phyloP scores from a whole-genome alignment of 2,329 filamentous ascomycete species.

The Parafenestella ontariensis region DNA sequence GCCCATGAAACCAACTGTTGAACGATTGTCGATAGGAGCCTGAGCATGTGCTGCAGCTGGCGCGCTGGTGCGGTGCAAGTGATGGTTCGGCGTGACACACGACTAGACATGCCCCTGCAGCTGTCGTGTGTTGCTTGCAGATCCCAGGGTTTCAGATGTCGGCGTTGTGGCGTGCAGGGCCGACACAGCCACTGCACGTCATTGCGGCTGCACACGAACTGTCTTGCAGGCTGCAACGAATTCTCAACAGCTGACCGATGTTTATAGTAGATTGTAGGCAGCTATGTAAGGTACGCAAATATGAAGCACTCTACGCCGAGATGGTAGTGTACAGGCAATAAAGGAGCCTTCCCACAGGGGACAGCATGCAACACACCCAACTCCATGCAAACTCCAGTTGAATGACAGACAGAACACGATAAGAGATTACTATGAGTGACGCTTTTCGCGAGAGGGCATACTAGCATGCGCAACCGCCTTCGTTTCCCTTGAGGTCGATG shows the following conservation, averaged over 20 bases:
- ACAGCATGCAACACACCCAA: slow-evolving; percentile 35
- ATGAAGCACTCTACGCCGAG: slow-evolving; percentile 9
- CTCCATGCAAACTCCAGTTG: slow-evolving; percentile 35
- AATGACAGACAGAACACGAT: slow-evolving; percentile 2
- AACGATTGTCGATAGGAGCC: slow-evolving; percentile 1
- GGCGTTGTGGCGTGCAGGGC: slow-evolving; percentile 6
- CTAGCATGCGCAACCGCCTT: slow-evolving; percentile 90
- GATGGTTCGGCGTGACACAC: slow-evolving; percentile 17
- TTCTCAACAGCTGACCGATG: not conserved
- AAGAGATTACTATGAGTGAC: slow-evolving; percentile 6
- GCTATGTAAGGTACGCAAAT: slow-evolving; percentile 14
- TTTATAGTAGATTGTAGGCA: slow-evolving; percentile 20
- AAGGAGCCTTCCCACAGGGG: slow-evolving; percentile 12
- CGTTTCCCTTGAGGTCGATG: slow-evolving; percentile 93
- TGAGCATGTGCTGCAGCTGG: slow-evolving; percentile 7
- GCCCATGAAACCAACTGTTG: slow-evolving; percentile 30
- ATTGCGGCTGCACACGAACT: slow-evolving; percentile 12
- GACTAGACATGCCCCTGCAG: slow-evolving; percentile 2
- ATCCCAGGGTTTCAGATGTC: slow-evolving; percentile 18
- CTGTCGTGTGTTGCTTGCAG: not conserved
- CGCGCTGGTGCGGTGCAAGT: slow-evolving; percentile 8
- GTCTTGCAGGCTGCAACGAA: no score
- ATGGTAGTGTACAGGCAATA: slow-evolving; percentile 22
- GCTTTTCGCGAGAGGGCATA: slow-evolving; percentile 10
- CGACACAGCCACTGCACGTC: slow-evolving; percentile 28